Base-by-base conservation (phyloP, 768 basidiomycete genomes). In the Pleurotus citrinopileatus region DNA sequence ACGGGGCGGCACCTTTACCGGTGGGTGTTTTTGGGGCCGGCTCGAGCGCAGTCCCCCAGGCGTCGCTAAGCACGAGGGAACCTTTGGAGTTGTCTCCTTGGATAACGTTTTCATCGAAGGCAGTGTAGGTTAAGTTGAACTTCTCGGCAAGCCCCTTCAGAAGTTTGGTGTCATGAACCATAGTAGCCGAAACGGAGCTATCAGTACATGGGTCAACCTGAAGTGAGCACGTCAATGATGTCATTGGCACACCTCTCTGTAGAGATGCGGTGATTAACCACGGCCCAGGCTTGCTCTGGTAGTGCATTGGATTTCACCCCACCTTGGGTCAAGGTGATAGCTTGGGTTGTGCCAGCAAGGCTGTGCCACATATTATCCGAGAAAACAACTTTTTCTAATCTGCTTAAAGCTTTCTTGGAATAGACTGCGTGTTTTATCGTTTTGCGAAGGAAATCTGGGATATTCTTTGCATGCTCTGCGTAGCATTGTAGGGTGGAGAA, bases 221-320 rank as follows among this genome's bases (percentile, higher is more conserved):
- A 38, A 12, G 23, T 55, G 4, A 9, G 10, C 55, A 40, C 6
- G 34, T 15, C 12, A 54, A 34, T 23, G 42, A 15, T n/a, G 25
- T 27, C n/a, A 53, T 45, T 20, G 4, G 50, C 74, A 28, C 25
- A 77, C 84, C 83, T 86, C 45, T 77, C 73, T 5, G 79, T 78
- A 3, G 84, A 76, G 48, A 91, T 81, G 4, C 89, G 83, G 61
- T 88, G 87, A 62, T 91, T 89, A 25, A 91, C 76, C 20, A 90
- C 66, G 0, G 84, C 87, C 65, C 73, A 83, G 1, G 81, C 86
- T 53, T 71, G 74, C 67, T 93, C 91, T 0, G 91, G 91, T 20
- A 94, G 77, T 23, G 90, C 89, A 61, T 93, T 93, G 23, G 77
- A 75, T 67, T 91, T 91, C 25, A 85, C 80, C 9, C 84, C 86